A percentile compares a stretch with the other conserved stretches of the same genome.
These are phyloP conservation scores for Peniophora sp. DNA, from an alignment of 1,284 basidiomycete species.

Conservation along the genomic window DNA sequence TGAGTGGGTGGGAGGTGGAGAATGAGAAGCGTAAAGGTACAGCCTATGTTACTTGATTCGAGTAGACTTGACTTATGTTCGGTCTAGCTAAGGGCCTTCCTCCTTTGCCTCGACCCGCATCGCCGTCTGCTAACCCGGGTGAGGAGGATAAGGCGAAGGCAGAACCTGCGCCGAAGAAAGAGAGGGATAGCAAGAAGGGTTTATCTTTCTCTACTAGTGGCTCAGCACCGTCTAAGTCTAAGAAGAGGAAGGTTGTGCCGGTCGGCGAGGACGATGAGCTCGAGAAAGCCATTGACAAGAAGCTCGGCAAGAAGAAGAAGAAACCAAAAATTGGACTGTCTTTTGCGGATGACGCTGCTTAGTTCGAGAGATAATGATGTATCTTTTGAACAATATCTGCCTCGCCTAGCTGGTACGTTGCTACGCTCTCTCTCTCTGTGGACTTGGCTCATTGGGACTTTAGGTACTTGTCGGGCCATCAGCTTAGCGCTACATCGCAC, in stretches of 20 bases:
- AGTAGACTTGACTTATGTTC: not conserved
- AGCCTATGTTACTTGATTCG: conserved; percentile 15
- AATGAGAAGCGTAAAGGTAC: conserved; percentile 69
- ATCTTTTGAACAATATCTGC: too few relatives aligned
- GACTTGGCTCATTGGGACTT: too few relatives aligned
- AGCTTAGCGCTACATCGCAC: too few relatives aligned
- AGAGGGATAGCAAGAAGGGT: conserved; percentile 5
- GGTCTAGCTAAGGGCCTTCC: conserved; percentile 41
- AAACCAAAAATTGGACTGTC: conserved; percentile 45
- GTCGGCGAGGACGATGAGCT: conserved; percentile 19
- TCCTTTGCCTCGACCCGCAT: conserved; percentile 27
- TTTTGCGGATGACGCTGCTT: conserved; percentile 41
- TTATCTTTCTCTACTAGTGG: conserved; percentile 37
- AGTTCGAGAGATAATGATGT: too few relatives aligned
- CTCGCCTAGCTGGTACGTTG: too few relatives aligned
- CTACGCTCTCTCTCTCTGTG: too few relatives aligned
- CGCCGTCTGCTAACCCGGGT: conserved; percentile 1
- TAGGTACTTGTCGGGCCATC: too few relatives aligned
- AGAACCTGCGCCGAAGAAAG: conserved; percentile 11
- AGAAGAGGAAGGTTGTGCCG: conserved; percentile 34
- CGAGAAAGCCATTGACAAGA: conserved; percentile 12
- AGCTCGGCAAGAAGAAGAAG: conserved; percentile 32
- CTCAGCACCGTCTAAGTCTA: conserved; percentile 17
- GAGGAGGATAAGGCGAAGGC: conserved; percentile 6
- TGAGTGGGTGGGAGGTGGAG: conserved; percentile 68